phyloP scores from a whole-genome alignment of 768 basidiomycete genomes.

The Psilocybe subaeruginosa region DNA sequence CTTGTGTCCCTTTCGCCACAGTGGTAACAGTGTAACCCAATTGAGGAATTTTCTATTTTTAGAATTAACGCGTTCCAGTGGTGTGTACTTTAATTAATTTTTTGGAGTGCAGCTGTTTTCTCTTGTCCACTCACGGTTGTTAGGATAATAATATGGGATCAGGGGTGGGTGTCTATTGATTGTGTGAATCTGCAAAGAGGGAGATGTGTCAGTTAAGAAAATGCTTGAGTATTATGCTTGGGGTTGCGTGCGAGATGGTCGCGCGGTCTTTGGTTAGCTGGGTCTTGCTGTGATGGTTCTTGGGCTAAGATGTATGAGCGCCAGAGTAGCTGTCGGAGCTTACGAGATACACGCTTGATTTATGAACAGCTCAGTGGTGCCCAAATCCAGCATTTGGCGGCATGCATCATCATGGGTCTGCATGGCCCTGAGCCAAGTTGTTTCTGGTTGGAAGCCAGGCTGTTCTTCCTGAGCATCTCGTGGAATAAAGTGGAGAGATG shows the following conservation, averaged over 20 bases:
- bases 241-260: neutral
- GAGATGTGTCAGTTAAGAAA: neutral
- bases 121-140: neutral
- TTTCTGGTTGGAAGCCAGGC: neutral
- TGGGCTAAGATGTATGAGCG: neutral
- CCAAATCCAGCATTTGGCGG: neutral
- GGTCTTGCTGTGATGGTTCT: neutral
- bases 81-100: neutral
- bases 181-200: neutral
- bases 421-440: neutral
- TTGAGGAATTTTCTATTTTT: slow-evolving; percentile 2
- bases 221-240: neutral
- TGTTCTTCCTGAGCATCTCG: neutral
- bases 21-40: neutral
- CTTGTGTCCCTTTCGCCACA: neutral
- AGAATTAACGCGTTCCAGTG: neutral
- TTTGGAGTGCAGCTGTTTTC: neutral
- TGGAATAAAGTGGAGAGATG: neutral
- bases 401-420: neutral
- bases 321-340: neutral
- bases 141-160: neutral
- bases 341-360: neutral
- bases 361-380: neutral
- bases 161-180: neutral
- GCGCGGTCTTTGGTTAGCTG: neutral